These are phyloP conservation scores for Yarrowia sp. DNA, from an alignment of 805 yeast genomes.

Conservation along the genomic window DNA sequence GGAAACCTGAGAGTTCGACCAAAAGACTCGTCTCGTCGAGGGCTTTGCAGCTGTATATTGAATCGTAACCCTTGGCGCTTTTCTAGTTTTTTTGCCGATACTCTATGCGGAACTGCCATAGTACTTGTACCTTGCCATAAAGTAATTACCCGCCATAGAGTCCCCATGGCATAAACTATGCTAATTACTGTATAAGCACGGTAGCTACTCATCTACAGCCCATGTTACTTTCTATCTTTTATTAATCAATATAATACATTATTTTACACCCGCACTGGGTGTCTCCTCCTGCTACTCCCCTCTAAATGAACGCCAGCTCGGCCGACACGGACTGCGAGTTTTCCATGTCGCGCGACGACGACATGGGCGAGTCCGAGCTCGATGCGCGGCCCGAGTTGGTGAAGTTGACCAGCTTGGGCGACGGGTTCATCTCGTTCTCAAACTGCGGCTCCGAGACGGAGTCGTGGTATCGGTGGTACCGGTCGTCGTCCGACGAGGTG, in stretches of 20 bases:
- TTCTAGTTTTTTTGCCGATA: too few species aligned
- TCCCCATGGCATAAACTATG: too few species aligned
- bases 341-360: constrained; percentile 5
- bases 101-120: too few species aligned
- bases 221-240: too few species aligned
- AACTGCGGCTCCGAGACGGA: constrained; percentile 20
- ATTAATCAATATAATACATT: constrained; percentile 18
- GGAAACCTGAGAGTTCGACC: too few species aligned
- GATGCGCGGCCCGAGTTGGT: constrained; percentile 24
- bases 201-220: too few species aligned
- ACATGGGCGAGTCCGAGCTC: constrained; percentile 4
- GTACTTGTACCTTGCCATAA: too few species aligned
- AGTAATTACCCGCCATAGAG: too few species aligned
- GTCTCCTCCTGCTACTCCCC: background rate
- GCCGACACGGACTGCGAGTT: constrained; percentile 22
- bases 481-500: constrained; percentile 23
- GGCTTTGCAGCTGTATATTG: too few species aligned
- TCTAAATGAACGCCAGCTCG: constrained; percentile 21
- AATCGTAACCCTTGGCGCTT: too few species aligned
- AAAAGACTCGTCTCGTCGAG: too few species aligned
- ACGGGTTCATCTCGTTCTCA: constrained; percentile 17
- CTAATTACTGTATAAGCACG: too few species aligned
- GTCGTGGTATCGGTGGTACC: constrained; percentile 25
- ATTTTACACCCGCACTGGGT: constrained; percentile 25
- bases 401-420: constrained; percentile 24